phyloP scores from a whole-genome alignment of 2,329 filamentous ascomycete genomes.

The Raffaelea ambrosiae region DNA sequence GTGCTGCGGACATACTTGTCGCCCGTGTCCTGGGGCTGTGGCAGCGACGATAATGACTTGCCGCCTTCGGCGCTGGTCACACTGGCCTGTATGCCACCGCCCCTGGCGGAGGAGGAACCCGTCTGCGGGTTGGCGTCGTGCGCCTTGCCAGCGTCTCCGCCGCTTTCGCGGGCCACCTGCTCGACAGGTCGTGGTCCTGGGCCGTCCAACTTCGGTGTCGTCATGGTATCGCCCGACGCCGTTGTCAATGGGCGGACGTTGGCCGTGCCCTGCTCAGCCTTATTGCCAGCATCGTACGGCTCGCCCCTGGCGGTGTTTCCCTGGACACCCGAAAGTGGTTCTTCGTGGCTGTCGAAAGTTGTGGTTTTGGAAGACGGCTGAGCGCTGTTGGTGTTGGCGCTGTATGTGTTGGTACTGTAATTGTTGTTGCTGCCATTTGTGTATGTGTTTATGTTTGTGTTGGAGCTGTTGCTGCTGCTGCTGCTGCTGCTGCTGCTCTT shows the following conservation, averaged over 20 bases:
- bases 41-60: too few relatives aligned
- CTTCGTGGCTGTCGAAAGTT: slow-evolving; percentile 30
- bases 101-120: too few relatives aligned
- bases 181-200: slow-evolving; percentile 35
- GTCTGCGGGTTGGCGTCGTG: too few relatives aligned
- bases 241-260: slow-evolving; percentile 14
- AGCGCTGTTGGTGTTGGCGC: too few relatives aligned
- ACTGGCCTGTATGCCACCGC: too few relatives aligned
- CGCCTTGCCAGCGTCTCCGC: slow-evolving; percentile 20
- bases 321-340: slow-evolving; percentile 63
- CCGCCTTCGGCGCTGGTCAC: too few relatives aligned
- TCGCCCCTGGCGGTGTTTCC: slow-evolving; percentile 61
- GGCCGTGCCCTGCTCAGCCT: slow-evolving; percentile 5
- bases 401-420: too few relatives aligned
- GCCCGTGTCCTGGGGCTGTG: slow-evolving; percentile 37
- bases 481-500: too few relatives aligned
- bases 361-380: too few relatives aligned
- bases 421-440: too few relatives aligned
- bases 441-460: too few relatives aligned
- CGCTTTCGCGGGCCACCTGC: slow-evolving; percentile 23
- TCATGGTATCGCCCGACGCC: slow-evolving; percentile 9
- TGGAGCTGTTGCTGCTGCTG: too few relatives aligned
- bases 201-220: slow-evolving; percentile 24
- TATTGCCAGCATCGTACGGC: slow-evolving; percentile 73
- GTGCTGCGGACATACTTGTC: slow-evolving; percentile 48